A percentile compares a stretch with the other conserved stretches of the same genome.
Conservation (phyloP, 2,329 filamentous ascomycete species). For the Nannizzia gypsea region DNA sequence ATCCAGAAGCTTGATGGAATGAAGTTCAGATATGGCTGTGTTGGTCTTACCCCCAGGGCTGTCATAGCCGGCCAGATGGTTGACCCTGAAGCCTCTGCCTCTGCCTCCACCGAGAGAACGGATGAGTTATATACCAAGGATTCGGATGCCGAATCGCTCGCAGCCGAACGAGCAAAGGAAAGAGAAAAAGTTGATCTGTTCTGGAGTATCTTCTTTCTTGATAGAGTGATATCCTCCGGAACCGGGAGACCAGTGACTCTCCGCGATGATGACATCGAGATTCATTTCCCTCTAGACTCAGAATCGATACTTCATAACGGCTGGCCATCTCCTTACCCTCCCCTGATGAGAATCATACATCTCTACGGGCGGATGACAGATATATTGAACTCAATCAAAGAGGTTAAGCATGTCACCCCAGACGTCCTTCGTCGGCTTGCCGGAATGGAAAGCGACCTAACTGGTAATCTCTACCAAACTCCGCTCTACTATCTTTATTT, state of each 20-base stretch:
- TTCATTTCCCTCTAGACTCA: constrained; percentile 52
- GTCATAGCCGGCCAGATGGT: constrained; percentile 32
- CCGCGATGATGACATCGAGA: constrained; percentile 72
- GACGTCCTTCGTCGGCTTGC: constrained; percentile 61
- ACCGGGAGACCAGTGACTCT: constrained; percentile 75
- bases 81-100: neutral
- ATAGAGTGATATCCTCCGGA: constrained; percentile 76
- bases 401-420: constrained; percentile 59
- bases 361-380: constrained; percentile 77
- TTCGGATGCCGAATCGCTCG: constrained; percentile 36
- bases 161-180: constrained; percentile 51
- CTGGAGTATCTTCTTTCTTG: constrained; percentile 81
- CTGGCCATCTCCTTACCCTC: constrained; percentile 68
- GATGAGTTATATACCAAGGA: constrained; percentile 30
- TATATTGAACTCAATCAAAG: constrained; percentile 67
- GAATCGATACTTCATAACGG: constrained; percentile 45
- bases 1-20: constrained; percentile 72
- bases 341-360: constrained; percentile 71
- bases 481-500: neutral
- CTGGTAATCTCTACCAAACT: constrained; percentile 38
- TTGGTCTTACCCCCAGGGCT: constrained; percentile 45
- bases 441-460: constrained; percentile 71
- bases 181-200: constrained; percentile 77
- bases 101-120: neutral
- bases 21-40: constrained; percentile 42